Evolutionary conservation across 78 protist species (phyloP).

Genomic region (Bodo saltans): DNA sequence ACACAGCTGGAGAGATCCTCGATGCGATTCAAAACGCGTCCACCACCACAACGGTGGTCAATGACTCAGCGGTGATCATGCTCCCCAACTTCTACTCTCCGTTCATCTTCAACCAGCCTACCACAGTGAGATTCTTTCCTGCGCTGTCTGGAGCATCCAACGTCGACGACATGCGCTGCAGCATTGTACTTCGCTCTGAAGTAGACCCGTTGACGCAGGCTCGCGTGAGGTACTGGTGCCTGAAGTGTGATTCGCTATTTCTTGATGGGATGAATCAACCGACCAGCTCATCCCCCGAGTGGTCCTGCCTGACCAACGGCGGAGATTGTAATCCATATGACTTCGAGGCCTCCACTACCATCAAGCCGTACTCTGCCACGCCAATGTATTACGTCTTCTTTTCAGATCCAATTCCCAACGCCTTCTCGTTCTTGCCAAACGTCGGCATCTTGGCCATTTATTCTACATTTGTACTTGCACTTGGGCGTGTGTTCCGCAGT

Average conservation of each 20-base stretch:
- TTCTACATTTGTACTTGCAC: constrained; percentile 27
- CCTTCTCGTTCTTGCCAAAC: background rate
- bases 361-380: background rate
- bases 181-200: background rate
- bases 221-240: background rate
- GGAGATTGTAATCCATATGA: background rate
- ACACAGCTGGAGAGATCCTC: no score
- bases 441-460: constrained; percentile 32
- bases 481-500: constrained; percentile 6
- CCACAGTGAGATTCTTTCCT: background rate
- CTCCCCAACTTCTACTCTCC: background rate
- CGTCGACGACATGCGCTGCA: background rate
- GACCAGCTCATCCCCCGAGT: background rate
- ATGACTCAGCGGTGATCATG: background rate
- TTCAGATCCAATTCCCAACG: background rate
- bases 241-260: background rate
- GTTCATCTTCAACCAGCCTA: background rate
- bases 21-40: background rate
- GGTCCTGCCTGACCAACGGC: background rate
- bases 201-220: background rate
- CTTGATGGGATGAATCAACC: background rate
- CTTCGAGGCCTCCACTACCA: background rate
- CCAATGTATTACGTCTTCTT: constrained; percentile 6
- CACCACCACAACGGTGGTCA: background rate
- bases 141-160: background rate